Conservation (phyloP, 768 basidiomycete species). For the Asterophora lycoperdoides region DNA sequence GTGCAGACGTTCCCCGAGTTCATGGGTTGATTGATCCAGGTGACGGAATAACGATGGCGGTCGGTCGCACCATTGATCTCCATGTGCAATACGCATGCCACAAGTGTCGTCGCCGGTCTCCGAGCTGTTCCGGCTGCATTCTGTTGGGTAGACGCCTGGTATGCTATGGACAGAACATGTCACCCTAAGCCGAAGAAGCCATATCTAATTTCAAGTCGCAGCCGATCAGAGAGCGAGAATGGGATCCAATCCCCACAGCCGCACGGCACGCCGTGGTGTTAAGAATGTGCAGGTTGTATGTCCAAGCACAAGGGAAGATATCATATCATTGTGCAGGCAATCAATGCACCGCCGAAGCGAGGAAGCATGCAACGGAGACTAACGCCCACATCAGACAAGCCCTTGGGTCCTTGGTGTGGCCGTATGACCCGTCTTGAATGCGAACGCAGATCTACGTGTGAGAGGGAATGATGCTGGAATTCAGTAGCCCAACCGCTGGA, state of each 20-base stretch:
- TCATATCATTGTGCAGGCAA: not conserved
- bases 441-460: slow-evolving; percentile 3
- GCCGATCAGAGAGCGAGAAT: slow-evolving; percentile 1
- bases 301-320: not conserved
- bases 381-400: not conserved
- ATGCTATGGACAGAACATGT: slow-evolving; percentile 15
- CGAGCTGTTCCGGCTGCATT: slow-evolving; percentile 3
- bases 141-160: not conserved
- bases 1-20: not conserved
- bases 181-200: slow-evolving; percentile 12
- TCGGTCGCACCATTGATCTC: not conserved
- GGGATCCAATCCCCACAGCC: not conserved
- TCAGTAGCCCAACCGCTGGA: not conserved
- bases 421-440: slow-evolving; percentile 1
- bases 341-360: not conserved
- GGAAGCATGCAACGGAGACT: not conserved
- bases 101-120: not conserved
- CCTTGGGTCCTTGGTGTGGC: not conserved
- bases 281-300: not conserved
- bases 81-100: not conserved
- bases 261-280: not conserved
- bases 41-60: not conserved
- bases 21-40: not conserved
- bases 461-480: not conserved
- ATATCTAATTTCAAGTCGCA: not conserved